Percentiles rank a stretch among this genome's conserved stretches.
phyloP scores from a whole-genome alignment of 495 filamentous ascomycete genomes.

The Aspergillus nidulans region DNA sequence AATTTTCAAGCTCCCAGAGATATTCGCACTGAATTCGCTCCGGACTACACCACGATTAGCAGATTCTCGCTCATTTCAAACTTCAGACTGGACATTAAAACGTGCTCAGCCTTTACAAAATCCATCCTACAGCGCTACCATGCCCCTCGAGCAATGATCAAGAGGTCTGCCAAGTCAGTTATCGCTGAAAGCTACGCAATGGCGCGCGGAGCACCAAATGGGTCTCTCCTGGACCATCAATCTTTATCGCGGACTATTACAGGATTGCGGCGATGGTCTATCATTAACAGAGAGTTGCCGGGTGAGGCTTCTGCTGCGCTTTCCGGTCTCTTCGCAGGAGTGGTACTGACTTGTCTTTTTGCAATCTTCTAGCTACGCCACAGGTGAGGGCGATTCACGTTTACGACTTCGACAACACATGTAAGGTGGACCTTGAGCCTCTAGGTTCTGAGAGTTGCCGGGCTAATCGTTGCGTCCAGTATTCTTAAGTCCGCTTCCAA shows the following conservation, averaged over 20 bases:
- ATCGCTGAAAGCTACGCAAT: conserved; percentile 34
- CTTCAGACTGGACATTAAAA: not conserved
- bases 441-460: not conserved
- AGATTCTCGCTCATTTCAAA: not conserved
- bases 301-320: conserved; percentile 29
- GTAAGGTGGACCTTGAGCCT: conserved; percentile 44
- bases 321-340: conserved; percentile 7
- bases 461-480: conserved; percentile 48
- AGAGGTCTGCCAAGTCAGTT: conserved; percentile 42
- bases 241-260: conserved; percentile 57
- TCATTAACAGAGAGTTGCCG: conserved; percentile 66
- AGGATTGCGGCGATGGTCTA: conserved; percentile 75
- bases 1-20: not conserved
- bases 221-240: conserved; percentile 14
- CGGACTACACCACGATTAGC: not conserved
- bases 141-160: conserved; percentile 11
- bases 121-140: not conserved
- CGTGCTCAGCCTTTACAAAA: not conserved
- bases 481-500: conserved; percentile 85
- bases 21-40: not conserved
- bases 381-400: conserved; percentile 80
- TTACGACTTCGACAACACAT: conserved; percentile 98
- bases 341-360: conserved; percentile 6
- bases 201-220: conserved; percentile 21
- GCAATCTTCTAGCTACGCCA: conserved; percentile 45